phyloP scores from a whole-genome alignment of 495 filamentous ascomycete species.

The Evansstolkia leycettana region DNA sequence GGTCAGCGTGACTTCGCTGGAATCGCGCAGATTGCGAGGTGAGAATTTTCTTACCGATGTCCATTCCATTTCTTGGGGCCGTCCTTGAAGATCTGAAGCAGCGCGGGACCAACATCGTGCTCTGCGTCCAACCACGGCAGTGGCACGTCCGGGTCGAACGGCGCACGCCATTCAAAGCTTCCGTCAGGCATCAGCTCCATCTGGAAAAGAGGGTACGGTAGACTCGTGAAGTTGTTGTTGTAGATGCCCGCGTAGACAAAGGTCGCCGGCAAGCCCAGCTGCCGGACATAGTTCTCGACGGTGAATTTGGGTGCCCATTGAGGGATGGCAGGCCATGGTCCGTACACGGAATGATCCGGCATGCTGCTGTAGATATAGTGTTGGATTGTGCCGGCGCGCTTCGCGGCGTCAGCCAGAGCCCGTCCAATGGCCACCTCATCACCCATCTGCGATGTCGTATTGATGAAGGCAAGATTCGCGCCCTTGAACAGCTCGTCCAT shows the following conservation, averaged over 20 bases:
- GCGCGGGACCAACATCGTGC: conserved; percentile 89
- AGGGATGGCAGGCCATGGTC: conserved; percentile 73
- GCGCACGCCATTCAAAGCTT: conserved; percentile 86
- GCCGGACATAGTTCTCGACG: conserved; percentile 80
- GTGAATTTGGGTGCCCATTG: conserved; percentile 88
- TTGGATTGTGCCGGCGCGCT: conserved; percentile 59
- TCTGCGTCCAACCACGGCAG: conserved; percentile 97
- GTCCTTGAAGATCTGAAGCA: conserved; percentile 93
- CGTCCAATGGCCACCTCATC: conserved; percentile 85
- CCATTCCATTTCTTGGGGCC: conserved; percentile 74
- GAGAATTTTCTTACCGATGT: conserved; percentile 44
- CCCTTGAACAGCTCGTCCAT: conserved; percentile 70
- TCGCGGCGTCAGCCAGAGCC: conserved; percentile 80
- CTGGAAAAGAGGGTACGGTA: conserved; percentile 86
- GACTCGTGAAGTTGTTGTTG: conserved; percentile 96
- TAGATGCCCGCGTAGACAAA: conserved; percentile 96
- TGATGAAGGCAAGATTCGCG: conserved; percentile 87
- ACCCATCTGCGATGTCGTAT: conserved; percentile 88
- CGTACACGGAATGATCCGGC: conserved; percentile 76
- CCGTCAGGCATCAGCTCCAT: conserved; percentile 77
- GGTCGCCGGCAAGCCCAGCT: conserved; percentile 72
- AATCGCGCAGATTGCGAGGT: not conserved
- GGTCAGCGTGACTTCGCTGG: not conserved
- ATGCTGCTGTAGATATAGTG: conserved; percentile 95
- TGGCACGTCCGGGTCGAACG: conserved; percentile 77